Base-by-base conservation (phyloP, 129 eudicot genomes). In the Rutidosis leptorrhynchoides region DNA sequence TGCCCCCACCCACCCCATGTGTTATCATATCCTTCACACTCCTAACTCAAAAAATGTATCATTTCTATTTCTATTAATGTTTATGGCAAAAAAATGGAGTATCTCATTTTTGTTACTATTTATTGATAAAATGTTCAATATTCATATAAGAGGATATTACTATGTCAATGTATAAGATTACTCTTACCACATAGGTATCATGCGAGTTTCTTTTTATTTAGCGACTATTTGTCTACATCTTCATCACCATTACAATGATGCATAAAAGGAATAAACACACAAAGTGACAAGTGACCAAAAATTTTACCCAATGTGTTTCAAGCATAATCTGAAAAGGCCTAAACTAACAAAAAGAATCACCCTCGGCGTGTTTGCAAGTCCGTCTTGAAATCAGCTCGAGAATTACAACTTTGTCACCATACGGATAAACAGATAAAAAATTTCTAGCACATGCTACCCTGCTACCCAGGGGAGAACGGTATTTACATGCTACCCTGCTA, bases 1-100 rank as follows among this genome's bases (percentile, higher is more conserved):
- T 64, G 64, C 53, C 53, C 48, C 58, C 40, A 26, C 71, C 40
- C 55, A 22, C 65, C 26, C 56, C 63, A 58, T 58, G 40, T 67
- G 35, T 16, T 26, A 26, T 23, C 72, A 67, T 54, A 43, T 67
- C 19, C 27, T 49, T 28, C 62, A 28, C 21, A 9, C 3, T 23
- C 11, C 21, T 20, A 53, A 11, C 59, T 5, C 6, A 22, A 12
- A 40, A 40, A 10, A 40, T 40, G n/a, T 40, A 11, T 35, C 42
- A 11, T 35, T 14, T 35, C 42, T n/a, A 35, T 35, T 35, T 35
- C 42, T 9, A 15, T 40, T 3, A 3, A 12, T 40, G 12, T 40
- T 40, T 40, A 40, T 40, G 46, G 3, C 46, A 40, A 15, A 2
- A 37, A 37, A 37, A n/a, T n/a, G n/a, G n/a, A n/a, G n/a, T 37